Base-by-base conservation (phyloP, 148 eudicot species). In the Spergularia bocconei region DNA sequence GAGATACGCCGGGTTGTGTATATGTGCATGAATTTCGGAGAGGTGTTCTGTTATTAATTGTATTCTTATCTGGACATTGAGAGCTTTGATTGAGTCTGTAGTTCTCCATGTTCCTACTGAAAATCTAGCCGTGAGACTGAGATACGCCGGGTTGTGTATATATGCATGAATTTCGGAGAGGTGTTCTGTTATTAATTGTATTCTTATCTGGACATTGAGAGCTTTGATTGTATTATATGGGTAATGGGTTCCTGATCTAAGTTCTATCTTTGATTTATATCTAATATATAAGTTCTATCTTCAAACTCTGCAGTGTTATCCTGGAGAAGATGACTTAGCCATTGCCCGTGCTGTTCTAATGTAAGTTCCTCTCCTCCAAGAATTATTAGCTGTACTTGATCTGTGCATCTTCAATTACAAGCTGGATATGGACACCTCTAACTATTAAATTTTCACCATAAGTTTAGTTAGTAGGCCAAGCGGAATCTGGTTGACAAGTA, bases 321-420 rank as follows among this genome's bases (percentile, higher is more conserved):
- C 97, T 19, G 98, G 93, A 53, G 98, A 94, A 84, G 98, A 91
- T 82, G 98, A 91, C 74, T 55, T 94, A 77, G 97, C 98, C 21
- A 88, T 94, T 82, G 93, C 97, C 25, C 85, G 98, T 61, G 97
- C 96, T 8, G 81, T 91, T 70, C 78, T 94, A 70, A 78, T 90
- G 98, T 93, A 78, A 84, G 97, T 78, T 56, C 33, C 47, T 70
- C n/a, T 41, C 58, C 33, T 73, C 64, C 73, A 44, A 16, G 11
- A 68, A 59, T 67, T 44, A 15, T 56, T 59, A 52, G n/a, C 44
- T 63, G 23, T 36, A 13, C n/a, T 38, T 41, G 39, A 36, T 38
- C n/a, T 6, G 60, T 47, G n/a, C 67, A 36, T 19, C 47, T 17
- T 63, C 3, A 29, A n/a, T 13, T 6, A 4, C 5, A 13, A 2